Conservation (phyloP, 768 basidiomycete species). For the Kwoniella dejecticola region DNA sequence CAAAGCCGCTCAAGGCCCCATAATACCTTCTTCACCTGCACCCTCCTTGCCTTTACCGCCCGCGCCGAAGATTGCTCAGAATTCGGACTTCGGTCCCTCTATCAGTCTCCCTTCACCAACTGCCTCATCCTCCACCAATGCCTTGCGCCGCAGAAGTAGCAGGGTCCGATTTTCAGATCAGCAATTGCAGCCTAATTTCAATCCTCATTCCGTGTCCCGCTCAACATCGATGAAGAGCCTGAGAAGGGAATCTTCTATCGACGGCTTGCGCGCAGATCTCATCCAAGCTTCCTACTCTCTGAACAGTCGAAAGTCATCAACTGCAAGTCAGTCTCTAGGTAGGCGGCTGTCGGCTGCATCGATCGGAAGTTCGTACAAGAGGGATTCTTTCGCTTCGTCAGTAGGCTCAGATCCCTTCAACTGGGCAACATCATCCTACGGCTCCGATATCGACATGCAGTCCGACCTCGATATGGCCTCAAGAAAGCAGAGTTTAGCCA, state of each 20-base stretch:
- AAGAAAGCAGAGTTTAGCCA: neutral
- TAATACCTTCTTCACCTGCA: slow-evolving; percentile 5
- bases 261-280: slow-evolving; percentile 15
- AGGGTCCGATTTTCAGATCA: slow-evolving; percentile 24
- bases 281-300: slow-evolving; percentile 3
- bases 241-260: slow-evolving; percentile 21
- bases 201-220: neutral
- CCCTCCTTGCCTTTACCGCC: slow-evolving; percentile 14
- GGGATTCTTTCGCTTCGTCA: slow-evolving; percentile 13
- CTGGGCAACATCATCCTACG: slow-evolving; percentile 18
- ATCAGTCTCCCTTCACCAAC: slow-evolving; percentile 1
- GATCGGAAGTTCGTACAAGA: slow-evolving; percentile 2
- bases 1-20: neutral
- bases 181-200: neutral
- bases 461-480: neutral
- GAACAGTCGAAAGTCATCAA: neutral
- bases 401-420: slow-evolving; percentile 17
- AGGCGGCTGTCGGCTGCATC: slow-evolving; percentile 3
- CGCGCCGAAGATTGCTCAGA: neutral
- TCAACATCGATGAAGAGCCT: slow-evolving; percentile 4
- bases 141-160: slow-evolving; percentile 11
- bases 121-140: neutral
- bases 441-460: neutral
- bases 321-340: neutral
- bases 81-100: slow-evolving; percentile 15